Evolutionary conservation across 208 protist genomes (phyloP), one percentile per base, ranked within the genome.

Genomic region (Crithidia brevicula): DNA sequence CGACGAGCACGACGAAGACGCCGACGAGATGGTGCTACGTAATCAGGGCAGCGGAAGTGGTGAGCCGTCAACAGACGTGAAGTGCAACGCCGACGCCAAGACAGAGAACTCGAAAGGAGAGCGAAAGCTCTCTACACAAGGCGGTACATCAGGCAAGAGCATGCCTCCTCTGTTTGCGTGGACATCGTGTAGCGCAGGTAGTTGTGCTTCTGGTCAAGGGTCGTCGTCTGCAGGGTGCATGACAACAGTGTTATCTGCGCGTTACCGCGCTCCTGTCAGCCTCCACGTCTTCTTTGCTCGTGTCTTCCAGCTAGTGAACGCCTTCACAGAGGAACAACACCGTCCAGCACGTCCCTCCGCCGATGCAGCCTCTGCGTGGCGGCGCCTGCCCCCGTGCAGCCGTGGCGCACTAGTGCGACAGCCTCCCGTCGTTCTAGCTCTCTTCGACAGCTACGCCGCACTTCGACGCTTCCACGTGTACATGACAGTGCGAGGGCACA

Each of bases 401-500:
- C 30, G 27, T 38, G 28, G 42, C 27, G 42, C 47, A 6, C 7
- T 40, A 3, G 31, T 27, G 42, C 31, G 57, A 20, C 7, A 36
- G 0, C 68, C 62, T 4, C 65, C 66, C 8, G 75, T 90, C 1
- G 52, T 83, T 3, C 71, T 93, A 1, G 78, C 60, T 15, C 59
- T 93, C 25, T 93, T 93, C 67, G 82, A 89, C 46, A 67, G 64
- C 51, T 90, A 90, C 72, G 58, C 57, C n/a, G 70, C 62, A 4
- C 74, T 93, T 7, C 74, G 77, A 25, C 74, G 82, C 30, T 90
- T 93, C 67, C 68, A 90, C n/a, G 68, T 85, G 49, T 93, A 82
- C 70, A 90, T 93, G 87, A 74, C 84, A 20, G 62, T 93, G 51
- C 83, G 87, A 0, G 87, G 87, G 3, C 83, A 93, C 67, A 47